These are phyloP conservation scores for Barnettozyma vustinii DNA, from an alignment of 805 yeast genomes.

Conservation along the genomic window DNA sequence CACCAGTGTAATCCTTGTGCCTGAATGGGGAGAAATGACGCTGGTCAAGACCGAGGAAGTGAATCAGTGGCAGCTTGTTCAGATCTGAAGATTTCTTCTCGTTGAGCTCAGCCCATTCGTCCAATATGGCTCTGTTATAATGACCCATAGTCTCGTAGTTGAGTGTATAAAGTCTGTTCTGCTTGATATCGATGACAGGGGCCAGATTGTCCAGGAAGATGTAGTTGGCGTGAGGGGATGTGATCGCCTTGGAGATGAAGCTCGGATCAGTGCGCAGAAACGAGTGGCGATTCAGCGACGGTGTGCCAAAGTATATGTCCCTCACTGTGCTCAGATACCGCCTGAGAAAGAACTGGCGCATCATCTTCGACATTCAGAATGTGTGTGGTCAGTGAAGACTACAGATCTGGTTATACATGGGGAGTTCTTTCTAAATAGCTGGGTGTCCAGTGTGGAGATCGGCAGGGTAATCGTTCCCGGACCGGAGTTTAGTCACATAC, in stretches of 20 bases:
- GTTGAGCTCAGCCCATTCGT: constrained; percentile 22
- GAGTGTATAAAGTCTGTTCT: constrained; percentile 7
- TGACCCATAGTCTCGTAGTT: constrained; percentile 16
- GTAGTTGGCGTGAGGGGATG: constrained; percentile 40
- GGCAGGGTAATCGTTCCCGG: too few relatives aligned
- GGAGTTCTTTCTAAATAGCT: too few relatives aligned
- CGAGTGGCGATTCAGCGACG: constrained; percentile 49
- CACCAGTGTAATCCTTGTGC: constrained; percentile 49
- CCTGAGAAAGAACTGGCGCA: background rate
- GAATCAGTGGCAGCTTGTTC: constrained; percentile 16
- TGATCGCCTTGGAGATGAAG: constrained; percentile 39
- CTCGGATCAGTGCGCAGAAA: constrained; percentile 47
- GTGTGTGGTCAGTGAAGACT: too few relatives aligned
- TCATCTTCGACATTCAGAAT: too few relatives aligned
- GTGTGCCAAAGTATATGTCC: constrained; percentile 41
- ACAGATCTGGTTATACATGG: too few relatives aligned
- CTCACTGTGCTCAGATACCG: background rate
- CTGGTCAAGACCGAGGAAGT: constrained; percentile 40
- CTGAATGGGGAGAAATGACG: constrained; percentile 33
- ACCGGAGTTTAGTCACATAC: background rate
- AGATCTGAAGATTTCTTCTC: constrained; percentile 4
- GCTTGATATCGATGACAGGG: constrained; percentile 21
- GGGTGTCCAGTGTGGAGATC: too few relatives aligned
- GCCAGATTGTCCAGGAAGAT: constrained; percentile 30
- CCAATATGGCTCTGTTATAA: constrained; percentile 13